These are phyloP conservation scores for Monosporascus sp. DNA, from an alignment of 2,329 filamentous ascomycete species.

Conservation along the genomic window DNA sequence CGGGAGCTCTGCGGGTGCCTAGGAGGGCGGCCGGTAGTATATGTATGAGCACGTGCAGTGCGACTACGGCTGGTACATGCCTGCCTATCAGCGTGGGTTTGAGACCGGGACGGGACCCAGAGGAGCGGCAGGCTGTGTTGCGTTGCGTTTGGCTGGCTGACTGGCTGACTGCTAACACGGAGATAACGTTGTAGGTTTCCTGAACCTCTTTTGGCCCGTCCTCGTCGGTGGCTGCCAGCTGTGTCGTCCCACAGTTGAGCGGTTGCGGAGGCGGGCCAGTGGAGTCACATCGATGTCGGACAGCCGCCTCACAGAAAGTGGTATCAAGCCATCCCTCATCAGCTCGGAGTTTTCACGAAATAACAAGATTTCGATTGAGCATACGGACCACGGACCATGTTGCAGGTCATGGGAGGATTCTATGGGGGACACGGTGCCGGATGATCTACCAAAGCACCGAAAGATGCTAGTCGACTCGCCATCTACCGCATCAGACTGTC, in stretches of 20 bases:
- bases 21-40: conserved; percentile 58
- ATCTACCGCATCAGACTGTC: too few species aligned
- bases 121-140: too few species aligned
- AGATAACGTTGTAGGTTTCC: conserved; percentile 30
- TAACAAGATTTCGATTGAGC: conserved; percentile 17
- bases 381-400: too few species aligned
- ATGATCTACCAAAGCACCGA: too few species aligned
- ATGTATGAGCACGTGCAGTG: conserved; percentile 55
- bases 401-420: too few species aligned
- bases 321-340: conserved; percentile 41
- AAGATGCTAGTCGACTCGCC: too few species aligned
- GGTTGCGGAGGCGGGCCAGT: conserved; percentile 44
- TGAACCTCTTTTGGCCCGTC: conserved; percentile 49
- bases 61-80: conserved; percentile 33
- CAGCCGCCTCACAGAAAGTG: conserved; percentile 36
- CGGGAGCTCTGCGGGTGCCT: conserved; percentile 50
- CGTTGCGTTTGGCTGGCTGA: background rate
- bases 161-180: background rate
- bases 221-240: conserved; percentile 48
- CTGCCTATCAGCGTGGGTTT: conserved; percentile 46
- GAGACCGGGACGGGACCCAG: background rate
- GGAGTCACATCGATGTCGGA: conserved; percentile 44
- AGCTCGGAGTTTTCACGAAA: conserved; percentile 49
- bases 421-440: too few species aligned
- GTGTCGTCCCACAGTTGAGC: conserved; percentile 41